These are phyloP conservation scores for Verticillium zaregamsianum DNA, from an alignment of 2,329 filamentous ascomycete genomes.

Conservation along the genomic window DNA sequence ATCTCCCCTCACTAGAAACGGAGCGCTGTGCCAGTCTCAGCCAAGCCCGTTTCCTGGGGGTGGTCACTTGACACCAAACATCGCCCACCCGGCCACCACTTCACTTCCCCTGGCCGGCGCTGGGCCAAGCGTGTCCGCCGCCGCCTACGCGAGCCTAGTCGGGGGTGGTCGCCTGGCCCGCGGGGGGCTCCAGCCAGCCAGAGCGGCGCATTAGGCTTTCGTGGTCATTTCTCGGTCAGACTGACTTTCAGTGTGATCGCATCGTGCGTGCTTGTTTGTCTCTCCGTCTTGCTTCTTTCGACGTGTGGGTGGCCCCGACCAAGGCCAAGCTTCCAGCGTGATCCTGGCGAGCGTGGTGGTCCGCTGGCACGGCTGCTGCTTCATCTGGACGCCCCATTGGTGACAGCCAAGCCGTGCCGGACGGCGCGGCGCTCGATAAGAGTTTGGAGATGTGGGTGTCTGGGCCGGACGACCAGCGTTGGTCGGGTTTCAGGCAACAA, in stretches of 20 bases:
- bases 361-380: background rate
- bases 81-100: background rate
- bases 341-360: background rate
- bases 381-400: background rate
- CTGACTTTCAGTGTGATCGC: background rate
- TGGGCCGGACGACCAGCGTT: background rate
- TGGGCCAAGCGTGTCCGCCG: background rate
- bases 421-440: background rate
- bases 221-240: background rate
- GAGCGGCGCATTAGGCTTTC: background rate
- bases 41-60: background rate
- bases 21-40: background rate
- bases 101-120: background rate
- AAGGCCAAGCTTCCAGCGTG: background rate
- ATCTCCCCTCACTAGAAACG: background rate
- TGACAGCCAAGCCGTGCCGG: background rate
- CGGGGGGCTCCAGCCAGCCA: background rate
- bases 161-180: background rate
- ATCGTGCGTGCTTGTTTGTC: background rate
- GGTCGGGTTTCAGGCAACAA: background rate
- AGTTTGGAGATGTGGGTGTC: background rate
- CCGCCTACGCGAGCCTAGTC: background rate
- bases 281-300: background rate
- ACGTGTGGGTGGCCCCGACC: background rate
- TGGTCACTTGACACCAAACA: background rate